Percentiles rank a stretch among this genome's conserved stretches.
These are phyloP conservation scores for Penicillium oxalicum DNA, from an alignment of 2,329 filamentous ascomycete species.

Conservation along the genomic window DNA sequence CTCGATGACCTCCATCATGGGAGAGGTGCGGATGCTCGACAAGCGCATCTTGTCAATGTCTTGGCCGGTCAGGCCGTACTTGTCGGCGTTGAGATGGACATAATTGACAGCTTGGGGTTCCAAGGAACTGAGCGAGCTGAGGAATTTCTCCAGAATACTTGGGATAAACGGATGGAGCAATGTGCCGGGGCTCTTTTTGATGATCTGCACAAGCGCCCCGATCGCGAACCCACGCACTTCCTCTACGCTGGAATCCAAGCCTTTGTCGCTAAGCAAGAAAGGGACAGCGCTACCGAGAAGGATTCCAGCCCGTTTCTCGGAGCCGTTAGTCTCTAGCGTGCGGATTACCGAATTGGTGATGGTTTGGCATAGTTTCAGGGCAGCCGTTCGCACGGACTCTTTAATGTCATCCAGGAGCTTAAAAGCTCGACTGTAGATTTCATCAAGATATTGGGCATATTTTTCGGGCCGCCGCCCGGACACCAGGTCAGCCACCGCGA, in stretches of 20 bases:
- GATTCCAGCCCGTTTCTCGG: conserved; percentile 59
- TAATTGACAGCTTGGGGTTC: conserved; percentile 90
- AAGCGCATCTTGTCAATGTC: conserved; percentile 85
- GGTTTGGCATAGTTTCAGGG: conserved; percentile 72
- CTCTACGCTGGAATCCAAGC: conserved; percentile 79
- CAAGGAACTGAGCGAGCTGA: conserved; percentile 76
- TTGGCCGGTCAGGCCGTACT: conserved; percentile 78
- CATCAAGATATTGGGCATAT: conserved; percentile 77
- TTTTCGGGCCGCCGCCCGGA: conserved; percentile 68
- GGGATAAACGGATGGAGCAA: conserved; percentile 75
- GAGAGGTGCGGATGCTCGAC: conserved; percentile 73
- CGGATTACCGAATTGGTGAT: conserved; percentile 81
- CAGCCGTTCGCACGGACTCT: conserved; percentile 74
- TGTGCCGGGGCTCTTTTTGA: conserved; percentile 76
- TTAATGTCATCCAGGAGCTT: conserved; percentile 97
- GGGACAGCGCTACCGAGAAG: conserved; percentile 86
- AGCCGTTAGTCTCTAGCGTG: conserved; percentile 71
- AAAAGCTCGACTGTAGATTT: conserved; percentile 80
- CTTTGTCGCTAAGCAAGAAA: conserved; percentile 82
- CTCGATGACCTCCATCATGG: conserved; percentile 88
- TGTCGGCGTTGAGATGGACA: conserved; percentile 78
- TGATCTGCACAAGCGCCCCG: conserved; percentile 77
- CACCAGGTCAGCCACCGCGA: conserved; percentile 79
- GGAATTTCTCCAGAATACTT: conserved; percentile 70
- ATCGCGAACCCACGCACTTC: conserved; percentile 81